phyloP scores from a whole-genome alignment of 106 monocot species.

The Posidonia australis region DNA sequence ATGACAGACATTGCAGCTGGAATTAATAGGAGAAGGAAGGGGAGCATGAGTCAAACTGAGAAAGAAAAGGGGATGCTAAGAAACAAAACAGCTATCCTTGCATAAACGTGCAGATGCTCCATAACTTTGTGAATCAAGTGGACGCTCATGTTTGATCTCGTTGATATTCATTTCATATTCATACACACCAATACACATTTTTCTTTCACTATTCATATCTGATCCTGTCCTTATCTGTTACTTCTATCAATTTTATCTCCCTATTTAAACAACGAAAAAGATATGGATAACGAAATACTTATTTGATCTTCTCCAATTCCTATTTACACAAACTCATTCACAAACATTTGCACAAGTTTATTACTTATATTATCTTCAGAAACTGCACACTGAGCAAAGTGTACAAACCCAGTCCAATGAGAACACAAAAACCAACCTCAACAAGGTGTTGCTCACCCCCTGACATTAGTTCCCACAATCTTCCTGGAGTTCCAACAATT shows the following conservation, averaged over 20 bases:
- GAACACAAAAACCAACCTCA: constrained; percentile 39
- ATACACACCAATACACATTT: too few relatives aligned
- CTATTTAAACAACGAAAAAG: too few relatives aligned
- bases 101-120: too few relatives aligned
- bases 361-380: neutral
- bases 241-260: too few relatives aligned
- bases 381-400: neutral
- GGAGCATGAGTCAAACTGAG: neutral
- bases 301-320: too few relatives aligned
- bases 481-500: constrained; percentile 96
- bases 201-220: too few relatives aligned
- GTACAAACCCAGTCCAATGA: neutral
- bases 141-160: too few relatives aligned
- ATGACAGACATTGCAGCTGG: constrained; percentile 84
- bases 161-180: too few relatives aligned
- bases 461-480: constrained; percentile 95
- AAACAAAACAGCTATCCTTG: constrained; percentile 24
- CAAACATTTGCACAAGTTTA: neutral
- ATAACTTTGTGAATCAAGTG: too few relatives aligned
- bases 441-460: constrained; percentile 72
- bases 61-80: neutral
- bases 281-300: too few relatives aligned
- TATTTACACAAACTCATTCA: too few relatives aligned
- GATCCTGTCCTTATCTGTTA: too few relatives aligned
- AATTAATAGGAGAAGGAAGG: constrained; percentile 1